Evolutionary conservation across 1,284 basidiomycete species (phyloP).

Genomic region (Trametes versicolor): DNA sequence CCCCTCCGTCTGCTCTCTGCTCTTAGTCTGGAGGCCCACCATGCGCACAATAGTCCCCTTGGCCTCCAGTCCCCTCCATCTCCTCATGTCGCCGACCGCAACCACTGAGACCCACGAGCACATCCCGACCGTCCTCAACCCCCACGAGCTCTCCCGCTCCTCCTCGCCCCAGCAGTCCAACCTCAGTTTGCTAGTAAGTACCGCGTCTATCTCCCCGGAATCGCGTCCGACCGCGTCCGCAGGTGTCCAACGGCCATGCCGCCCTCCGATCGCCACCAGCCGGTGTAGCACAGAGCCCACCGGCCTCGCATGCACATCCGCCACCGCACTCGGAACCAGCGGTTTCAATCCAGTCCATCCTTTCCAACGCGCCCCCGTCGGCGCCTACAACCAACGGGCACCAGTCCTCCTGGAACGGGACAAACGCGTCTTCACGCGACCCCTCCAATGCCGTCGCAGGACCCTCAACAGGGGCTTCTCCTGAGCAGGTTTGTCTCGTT

Average conservation of each 20-base stretch:
- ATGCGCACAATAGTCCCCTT: constrained; percentile 48
- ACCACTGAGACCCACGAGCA: constrained; percentile 48
- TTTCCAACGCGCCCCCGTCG: constrained; percentile 45
- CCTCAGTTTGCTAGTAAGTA: constrained; percentile 53
- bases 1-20: constrained; percentile 35
- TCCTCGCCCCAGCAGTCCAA: constrained; percentile 50
- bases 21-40: constrained; percentile 39
- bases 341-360: constrained; percentile 51
- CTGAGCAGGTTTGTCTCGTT: constrained; percentile 26
- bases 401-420: constrained; percentile 32
- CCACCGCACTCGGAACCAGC: constrained; percentile 29
- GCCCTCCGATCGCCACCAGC: constrained; percentile 39
- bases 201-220: constrained; percentile 43
- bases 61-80: constrained; percentile 48
- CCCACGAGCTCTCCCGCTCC: constrained; percentile 49
- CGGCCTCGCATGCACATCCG: constrained; percentile 34
- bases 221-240: constrained; percentile 40
- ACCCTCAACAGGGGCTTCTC: constrained; percentile 18
- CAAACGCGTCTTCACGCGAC: constrained; percentile 31
- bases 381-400: constrained; percentile 44
- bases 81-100: constrained; percentile 55
- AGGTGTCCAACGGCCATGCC: constrained; percentile 41
- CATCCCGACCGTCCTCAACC: constrained; percentile 41
- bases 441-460: constrained; percentile 24
- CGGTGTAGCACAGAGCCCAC: constrained; percentile 43